phyloP scores from a whole-genome alignment of 129 eudicot species.

The Tagetes erecta region DNA sequence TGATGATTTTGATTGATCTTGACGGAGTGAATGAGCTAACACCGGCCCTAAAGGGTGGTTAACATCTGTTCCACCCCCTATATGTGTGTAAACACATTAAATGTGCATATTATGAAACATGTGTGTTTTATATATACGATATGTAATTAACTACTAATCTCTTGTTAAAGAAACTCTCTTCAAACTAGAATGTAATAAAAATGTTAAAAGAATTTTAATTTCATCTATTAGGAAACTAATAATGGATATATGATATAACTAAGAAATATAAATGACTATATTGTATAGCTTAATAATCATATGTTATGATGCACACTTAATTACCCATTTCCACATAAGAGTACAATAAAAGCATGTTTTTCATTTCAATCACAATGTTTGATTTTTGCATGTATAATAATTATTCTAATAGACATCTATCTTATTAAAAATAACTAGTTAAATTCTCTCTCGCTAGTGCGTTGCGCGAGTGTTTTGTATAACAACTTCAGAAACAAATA shows the following conservation, averaged over 20 bases:
- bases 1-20: too few species aligned
- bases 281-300: slow-evolving; percentile 19
- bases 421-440: not conserved
- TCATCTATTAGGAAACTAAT: too few species aligned
- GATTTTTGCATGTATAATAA: not conserved
- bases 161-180: not conserved
- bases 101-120: not conserved
- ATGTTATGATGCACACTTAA: slow-evolving; percentile 37
- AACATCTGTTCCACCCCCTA: too few species aligned
- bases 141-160: too few species aligned
- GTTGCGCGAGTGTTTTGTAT: too few species aligned
- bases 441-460: too few species aligned
- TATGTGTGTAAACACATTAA: not conserved
- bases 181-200: slow-evolving; percentile 7
- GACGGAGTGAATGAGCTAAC: too few species aligned
- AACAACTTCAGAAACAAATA: too few species aligned
- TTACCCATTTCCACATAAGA: slow-evolving; percentile 31
- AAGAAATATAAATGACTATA: too few species aligned
- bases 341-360: slow-evolving; percentile 29
- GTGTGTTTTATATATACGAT: too few species aligned
- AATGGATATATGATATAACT: too few species aligned
- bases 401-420: not conserved
- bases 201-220: not conserved
- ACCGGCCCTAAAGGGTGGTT: too few species aligned
- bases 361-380: not conserved